Evolutionary conservation across 2,329 filamentous ascomycete species (phyloP).

Genomic region (Ramichloridium luteum): DNA sequence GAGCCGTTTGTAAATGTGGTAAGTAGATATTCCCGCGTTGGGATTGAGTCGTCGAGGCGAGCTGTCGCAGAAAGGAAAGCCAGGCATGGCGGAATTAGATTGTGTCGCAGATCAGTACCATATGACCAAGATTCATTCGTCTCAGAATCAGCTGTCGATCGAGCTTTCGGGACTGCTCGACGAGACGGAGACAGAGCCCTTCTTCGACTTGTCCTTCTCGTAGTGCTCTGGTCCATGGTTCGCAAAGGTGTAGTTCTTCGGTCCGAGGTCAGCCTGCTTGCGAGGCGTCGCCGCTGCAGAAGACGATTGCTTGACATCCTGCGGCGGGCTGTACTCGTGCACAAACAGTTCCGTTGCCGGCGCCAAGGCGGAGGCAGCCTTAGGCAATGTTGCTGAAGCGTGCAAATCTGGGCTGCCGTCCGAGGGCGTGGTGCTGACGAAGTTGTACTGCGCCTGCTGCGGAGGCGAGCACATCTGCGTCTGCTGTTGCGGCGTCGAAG

Average conservation of each 20-base stretch:
- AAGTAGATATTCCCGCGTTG: no score
- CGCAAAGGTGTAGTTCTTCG: constrained; percentile 37
- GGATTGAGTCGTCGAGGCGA: no score
- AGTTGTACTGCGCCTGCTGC: constrained; percentile 10
- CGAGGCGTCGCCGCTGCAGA: constrained; percentile 21
- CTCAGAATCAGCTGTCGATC: constrained; percentile 6
- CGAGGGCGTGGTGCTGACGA: no score
- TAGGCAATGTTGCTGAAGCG: no score
- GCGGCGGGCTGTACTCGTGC: constrained; percentile 36
- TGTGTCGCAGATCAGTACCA: no score
- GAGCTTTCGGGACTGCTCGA: constrained; percentile 14
- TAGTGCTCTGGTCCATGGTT: constrained; percentile 36
- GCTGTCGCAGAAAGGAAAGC: no score
- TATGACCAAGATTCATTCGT: no score
- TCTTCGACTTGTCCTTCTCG: constrained; percentile 21
- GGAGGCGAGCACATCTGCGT: constrained; percentile 7
- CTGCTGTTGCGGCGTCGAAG: constrained; percentile 3
- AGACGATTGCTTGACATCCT: constrained; percentile 27
- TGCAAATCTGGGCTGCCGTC: no score
- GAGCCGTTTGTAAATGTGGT: no score
- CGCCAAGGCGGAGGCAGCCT: constrained; percentile 16
- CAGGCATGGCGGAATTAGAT: no score
- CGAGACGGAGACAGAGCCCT: constrained; percentile 4
- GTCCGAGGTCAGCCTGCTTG: constrained; percentile 19
- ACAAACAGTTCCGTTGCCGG: constrained; percentile 29